Conservation (phyloP, 106 monocot species). For the Dendrobium huoshanense region DNA sequence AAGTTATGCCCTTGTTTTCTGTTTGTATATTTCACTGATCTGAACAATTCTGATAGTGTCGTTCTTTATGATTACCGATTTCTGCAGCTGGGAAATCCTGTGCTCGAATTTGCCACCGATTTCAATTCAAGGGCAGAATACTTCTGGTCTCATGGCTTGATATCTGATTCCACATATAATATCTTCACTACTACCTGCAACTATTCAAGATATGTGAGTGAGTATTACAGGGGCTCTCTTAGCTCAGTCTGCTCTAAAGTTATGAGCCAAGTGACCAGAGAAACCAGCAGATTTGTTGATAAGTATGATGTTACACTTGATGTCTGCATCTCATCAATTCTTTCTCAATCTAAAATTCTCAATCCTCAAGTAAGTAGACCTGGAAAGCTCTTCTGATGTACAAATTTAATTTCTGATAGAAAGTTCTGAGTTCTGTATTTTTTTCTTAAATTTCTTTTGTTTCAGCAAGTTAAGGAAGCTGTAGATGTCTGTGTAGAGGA, state of each 20-base stretch:
- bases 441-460: background rate
- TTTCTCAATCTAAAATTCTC: constrained; percentile 67
- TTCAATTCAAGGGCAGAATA: constrained; percentile 95
- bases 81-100: constrained; percentile 82
- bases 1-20: background rate
- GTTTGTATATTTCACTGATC: background rate
- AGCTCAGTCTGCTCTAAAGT: constrained; percentile 61
- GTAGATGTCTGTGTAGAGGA: constrained; percentile 98
- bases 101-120: constrained; percentile 88
- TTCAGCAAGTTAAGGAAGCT: constrained; percentile 55
- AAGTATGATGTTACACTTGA: constrained; percentile 98
- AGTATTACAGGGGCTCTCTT: constrained; percentile 81
- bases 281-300: constrained; percentile 95
- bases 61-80: background rate
- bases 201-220: constrained; percentile 89
- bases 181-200: constrained; percentile 80
- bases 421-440: background rate
- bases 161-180: constrained; percentile 78
- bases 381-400: background rate
- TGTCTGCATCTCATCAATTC: constrained; percentile 87
- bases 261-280: constrained; percentile 82
- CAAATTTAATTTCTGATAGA: background rate
- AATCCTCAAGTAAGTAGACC: constrained; percentile 57
- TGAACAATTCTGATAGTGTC: too few species aligned
- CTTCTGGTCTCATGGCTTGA: constrained; percentile 98